A percentile compares a stretch with the other conserved stretches of the same genome.
phyloP scores from a whole-genome alignment of 176 grass and related monocot species.

The Coix lacrymajobi region DNA sequence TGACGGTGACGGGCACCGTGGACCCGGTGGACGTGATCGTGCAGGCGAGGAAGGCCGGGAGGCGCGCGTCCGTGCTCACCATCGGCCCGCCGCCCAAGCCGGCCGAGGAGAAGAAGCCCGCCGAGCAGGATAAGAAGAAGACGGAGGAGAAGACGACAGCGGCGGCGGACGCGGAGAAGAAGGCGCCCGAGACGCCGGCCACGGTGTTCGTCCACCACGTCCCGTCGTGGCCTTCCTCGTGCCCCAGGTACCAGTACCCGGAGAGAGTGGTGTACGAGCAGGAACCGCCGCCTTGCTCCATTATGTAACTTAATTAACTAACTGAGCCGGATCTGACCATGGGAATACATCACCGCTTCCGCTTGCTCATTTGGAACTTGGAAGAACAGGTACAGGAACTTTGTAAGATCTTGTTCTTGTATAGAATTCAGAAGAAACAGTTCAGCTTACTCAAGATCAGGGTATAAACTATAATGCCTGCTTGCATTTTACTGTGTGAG shows the following conservation, averaged over 20 bases:
- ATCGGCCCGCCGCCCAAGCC: constrained; percentile 50
- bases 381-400: background rate
- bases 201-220: constrained; percentile 34
- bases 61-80: constrained; percentile 43
- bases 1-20: constrained; percentile 56
- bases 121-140: background rate
- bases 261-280: constrained; percentile 32
- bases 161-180: constrained; percentile 10
- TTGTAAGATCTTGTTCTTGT: background rate
- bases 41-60: constrained; percentile 53
- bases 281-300: constrained; percentile 26
- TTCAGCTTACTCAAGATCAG: background rate
- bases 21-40: constrained; percentile 63
- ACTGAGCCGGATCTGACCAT: too few species aligned
- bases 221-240: constrained; percentile 1
- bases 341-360: background rate
- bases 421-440: background rate
- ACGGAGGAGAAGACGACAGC: background rate
- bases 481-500: too few species aligned
- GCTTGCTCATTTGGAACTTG: background rate
- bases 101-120: constrained; percentile 39
- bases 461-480: background rate
- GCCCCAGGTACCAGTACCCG: constrained; percentile 38
- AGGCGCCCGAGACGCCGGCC: constrained; percentile 3
- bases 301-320: constrained; percentile 22